phyloP scores from a whole-genome alignment of 805 yeast species.

The Wickerhamomyces chambardii region DNA sequence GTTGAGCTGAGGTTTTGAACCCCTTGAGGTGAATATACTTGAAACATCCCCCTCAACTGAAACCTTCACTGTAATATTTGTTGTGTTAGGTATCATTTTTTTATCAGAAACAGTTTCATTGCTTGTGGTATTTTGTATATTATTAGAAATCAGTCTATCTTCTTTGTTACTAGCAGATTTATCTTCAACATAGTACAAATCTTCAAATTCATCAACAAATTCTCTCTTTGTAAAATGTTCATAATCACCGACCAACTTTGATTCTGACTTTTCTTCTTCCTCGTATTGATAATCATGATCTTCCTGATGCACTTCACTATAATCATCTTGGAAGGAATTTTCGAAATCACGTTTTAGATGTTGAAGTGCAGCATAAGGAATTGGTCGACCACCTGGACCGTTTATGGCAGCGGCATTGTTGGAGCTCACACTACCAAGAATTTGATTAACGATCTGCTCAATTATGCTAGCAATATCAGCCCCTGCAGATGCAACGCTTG shows the following conservation, averaged over 20 bases:
- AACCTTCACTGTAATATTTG: not conserved
- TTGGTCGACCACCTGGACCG: not conserved
- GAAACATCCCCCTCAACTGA: not conserved
- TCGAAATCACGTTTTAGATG: not conserved
- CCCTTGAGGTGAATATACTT: not conserved
- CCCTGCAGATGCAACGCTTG: slow-evolving; percentile 7
- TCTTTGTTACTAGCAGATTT: too few relatives aligned
- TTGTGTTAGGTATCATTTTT: not conserved
- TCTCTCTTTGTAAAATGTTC: too few relatives aligned
- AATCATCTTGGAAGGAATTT: too few relatives aligned
- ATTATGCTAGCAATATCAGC: slow-evolving; percentile 1
- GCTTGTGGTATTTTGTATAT: too few relatives aligned
- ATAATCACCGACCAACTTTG: too few relatives aligned
- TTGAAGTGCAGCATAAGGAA: not conserved
- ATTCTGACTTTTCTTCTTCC: too few relatives aligned
- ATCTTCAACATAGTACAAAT: slow-evolving; percentile 1
- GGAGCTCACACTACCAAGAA: slow-evolving; percentile 2
- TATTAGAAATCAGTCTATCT: too few relatives aligned
- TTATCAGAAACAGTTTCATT: slow-evolving; percentile 1
- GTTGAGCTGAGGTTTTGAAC: too few relatives aligned
- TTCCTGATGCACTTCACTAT: not conserved
- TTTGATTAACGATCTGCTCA: slow-evolving; percentile 2
- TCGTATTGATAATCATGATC: too few relatives aligned
- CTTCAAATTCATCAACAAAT: not conserved
- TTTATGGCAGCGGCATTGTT: slow-evolving; percentile 3